Conservation (phyloP, 2,329 filamentous ascomycete species). For the Blastomyces percursus region DNA sequence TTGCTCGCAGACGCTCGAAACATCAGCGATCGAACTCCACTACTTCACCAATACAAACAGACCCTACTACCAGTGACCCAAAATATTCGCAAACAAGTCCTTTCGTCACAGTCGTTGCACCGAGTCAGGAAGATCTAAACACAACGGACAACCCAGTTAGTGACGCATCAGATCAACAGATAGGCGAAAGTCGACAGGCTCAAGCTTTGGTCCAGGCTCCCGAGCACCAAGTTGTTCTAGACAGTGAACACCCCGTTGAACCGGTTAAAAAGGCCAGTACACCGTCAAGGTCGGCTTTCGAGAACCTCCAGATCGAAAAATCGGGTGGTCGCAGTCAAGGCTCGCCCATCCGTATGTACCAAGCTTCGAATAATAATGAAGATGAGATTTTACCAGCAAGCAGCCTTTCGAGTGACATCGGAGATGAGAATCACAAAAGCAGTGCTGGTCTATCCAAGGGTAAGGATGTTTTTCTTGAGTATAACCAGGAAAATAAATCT, state of each 20-base stretch:
- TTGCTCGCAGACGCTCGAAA: conserved; percentile 8
- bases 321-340: background rate
- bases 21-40: background rate
- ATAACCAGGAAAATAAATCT: conserved; percentile 2
- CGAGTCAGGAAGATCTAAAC: background rate
- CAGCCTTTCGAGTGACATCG: background rate
- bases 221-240: background rate
- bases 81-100: background rate
- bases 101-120: background rate
- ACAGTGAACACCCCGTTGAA: background rate
- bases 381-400: background rate
- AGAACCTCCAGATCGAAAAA: background rate
- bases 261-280: background rate
- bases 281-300: background rate
- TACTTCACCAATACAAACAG: background rate
- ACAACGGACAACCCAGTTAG: background rate
- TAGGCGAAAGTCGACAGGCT: background rate
- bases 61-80: background rate
- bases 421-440: background rate
- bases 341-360: background rate
- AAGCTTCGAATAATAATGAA: background rate
- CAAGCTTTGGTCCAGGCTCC: background rate
- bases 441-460: background rate
- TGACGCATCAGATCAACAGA: background rate
- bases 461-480: background rate